These are phyloP conservation scores for Aspergillus sp. DNA, from an alignment of 2,329 filamentous ascomycete genomes.

Conservation along the genomic window DNA sequence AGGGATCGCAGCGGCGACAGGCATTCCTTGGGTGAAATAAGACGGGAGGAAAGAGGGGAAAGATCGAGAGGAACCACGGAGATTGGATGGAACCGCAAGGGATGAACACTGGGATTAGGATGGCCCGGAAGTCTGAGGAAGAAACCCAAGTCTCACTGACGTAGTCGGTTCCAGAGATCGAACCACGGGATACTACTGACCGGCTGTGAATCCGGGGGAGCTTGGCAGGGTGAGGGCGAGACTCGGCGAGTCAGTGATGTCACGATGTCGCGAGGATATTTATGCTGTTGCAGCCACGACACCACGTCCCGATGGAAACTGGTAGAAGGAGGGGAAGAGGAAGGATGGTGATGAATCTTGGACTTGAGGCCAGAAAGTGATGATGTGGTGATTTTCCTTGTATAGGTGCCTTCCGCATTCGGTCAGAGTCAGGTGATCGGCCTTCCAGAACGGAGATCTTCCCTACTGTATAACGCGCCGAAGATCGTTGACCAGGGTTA, in stretches of 20 bases:
- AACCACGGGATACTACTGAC: constrained; percentile 17
- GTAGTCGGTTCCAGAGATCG: constrained; percentile 28
- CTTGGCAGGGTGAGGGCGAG: constrained; percentile 3
- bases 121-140: constrained; percentile 25
- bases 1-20: constrained; percentile 11
- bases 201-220: constrained; percentile 5
- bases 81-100: constrained; percentile 4
- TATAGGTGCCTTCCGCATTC: constrained; percentile 8
- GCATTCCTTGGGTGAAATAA: constrained; percentile 17
- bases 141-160: constrained; percentile 22
- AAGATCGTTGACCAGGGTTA: no score
- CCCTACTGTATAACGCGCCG: no score
- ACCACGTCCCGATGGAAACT: no score
- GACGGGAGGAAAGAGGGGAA: constrained; percentile 2
- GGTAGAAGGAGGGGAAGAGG: neutral
- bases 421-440: constrained; percentile 1
- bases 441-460: neutral
- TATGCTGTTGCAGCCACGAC: neutral
- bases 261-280: constrained; percentile 12
- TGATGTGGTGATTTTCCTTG: constrained; percentile 7
- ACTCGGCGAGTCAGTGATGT: constrained; percentile 15
- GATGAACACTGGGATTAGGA: constrained; percentile 13
- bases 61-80: constrained; percentile 7
- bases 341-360: neutral
- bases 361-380: neutral